These are phyloP conservation scores for Trypanosoma theileri DNA, from an alignment of 208 protist species.

Conservation along the genomic window DNA sequence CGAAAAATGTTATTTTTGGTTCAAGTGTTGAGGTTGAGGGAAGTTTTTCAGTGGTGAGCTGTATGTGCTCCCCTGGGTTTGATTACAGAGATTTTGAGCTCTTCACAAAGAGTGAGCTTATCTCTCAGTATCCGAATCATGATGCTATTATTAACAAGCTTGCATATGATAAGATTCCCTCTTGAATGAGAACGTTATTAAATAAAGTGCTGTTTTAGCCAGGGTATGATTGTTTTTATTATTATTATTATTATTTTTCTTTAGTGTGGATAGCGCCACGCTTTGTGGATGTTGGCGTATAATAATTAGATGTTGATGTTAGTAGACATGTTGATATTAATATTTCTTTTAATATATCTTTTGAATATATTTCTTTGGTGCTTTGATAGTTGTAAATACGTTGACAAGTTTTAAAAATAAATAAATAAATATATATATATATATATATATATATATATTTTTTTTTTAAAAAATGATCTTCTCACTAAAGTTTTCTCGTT, in stretches of 20 bases:
- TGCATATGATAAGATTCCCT: conserved; percentile 43
- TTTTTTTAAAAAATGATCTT: conserved; percentile 12
- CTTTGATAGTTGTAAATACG: not conserved
- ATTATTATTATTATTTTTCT: no score
- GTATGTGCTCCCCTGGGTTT: conserved; percentile 49
- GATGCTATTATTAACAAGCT: conserved; percentile 44
- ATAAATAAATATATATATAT: not conserved
- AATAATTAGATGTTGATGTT: no score
- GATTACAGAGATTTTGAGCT: conserved; percentile 50
- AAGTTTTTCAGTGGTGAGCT: conserved; percentile 50
- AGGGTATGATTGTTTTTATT: no score
- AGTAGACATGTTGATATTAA: no score
- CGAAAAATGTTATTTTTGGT: conserved; percentile 46
- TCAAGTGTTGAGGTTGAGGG: conserved; percentile 30
- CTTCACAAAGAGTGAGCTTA: conserved; percentile 50
- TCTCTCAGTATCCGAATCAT: conserved; percentile 45
- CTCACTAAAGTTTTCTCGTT: not conserved
- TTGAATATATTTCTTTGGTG: no score
- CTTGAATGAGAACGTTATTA: not conserved
- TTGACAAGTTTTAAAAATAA: not conserved
- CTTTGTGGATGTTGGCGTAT: no score
- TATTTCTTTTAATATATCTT: no score
- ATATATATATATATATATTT: conserved; percentile 21
- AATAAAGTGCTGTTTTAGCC: not conserved
- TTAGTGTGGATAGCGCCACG: no score